A percentile compares a stretch with the other conserved stretches of the same genome.
Evolutionary conservation across 1,284 basidiomycete genomes (phyloP).

Genomic region (Fomitiporia mediterranea): DNA sequence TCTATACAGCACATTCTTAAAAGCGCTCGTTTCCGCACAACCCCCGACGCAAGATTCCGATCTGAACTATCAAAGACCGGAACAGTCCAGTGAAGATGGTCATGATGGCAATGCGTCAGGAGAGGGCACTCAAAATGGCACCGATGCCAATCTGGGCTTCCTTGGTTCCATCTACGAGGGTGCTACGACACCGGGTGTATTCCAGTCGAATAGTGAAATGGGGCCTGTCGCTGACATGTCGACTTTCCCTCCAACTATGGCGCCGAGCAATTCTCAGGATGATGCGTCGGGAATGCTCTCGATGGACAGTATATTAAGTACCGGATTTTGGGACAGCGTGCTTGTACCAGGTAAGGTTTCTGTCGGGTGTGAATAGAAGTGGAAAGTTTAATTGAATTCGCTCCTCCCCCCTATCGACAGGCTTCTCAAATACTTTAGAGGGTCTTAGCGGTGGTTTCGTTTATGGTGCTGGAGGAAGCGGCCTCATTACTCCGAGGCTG

Average conservation of each 20-base stretch:
- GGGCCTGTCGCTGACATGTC: constrained; percentile 72
- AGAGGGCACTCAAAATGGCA: constrained; percentile 19
- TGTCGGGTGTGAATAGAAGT: constrained; percentile 20
- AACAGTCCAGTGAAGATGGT: neutral
- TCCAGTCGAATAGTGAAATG: constrained; percentile 74
- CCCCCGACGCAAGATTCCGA: constrained; percentile 24
- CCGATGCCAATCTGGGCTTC: constrained; percentile 22
- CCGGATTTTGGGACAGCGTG: constrained; percentile 79
- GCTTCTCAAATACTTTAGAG: constrained; percentile 72
- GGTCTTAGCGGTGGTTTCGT: constrained; percentile 78
- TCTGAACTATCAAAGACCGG: constrained; percentile 11
- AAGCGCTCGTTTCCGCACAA: constrained; percentile 67
- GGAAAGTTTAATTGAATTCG: constrained; percentile 13
- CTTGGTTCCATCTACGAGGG: constrained; percentile 20
- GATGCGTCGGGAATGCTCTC: constrained; percentile 50
- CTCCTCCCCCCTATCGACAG: constrained; percentile 33
- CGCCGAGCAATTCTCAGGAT: constrained; percentile 41
- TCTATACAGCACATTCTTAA: constrained; percentile 82
- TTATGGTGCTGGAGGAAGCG: constrained; percentile 74
- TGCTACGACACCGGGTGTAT: constrained; percentile 39
- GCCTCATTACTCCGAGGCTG: constrained; percentile 54
- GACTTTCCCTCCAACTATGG: constrained; percentile 80
- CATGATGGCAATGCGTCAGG: constrained; percentile 20
- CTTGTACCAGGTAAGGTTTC: constrained; percentile 77
- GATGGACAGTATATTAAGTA: constrained; percentile 76